Evolutionary conservation across 164 flowering plant species (phyloP).

Genomic region (Pachysandra terminalis): DNA sequence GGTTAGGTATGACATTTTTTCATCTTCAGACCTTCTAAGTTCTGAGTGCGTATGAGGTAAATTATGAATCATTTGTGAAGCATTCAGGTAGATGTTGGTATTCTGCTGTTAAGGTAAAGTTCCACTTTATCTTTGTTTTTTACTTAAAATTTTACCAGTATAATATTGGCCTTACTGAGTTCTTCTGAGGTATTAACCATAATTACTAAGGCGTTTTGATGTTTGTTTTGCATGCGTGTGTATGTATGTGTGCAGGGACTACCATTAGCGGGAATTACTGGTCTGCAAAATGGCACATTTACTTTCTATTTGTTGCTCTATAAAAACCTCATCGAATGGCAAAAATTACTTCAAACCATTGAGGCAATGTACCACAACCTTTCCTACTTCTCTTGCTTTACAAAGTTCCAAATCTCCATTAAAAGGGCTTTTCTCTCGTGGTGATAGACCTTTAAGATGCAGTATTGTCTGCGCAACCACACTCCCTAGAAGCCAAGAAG

Average conservation of each 20-base stretch:
- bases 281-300: constrained; percentile 50
- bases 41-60: background rate
- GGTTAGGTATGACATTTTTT: too few species aligned
- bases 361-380: constrained; percentile 14
- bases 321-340: constrained; percentile 31
- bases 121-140: background rate
- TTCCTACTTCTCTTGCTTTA: constrained; percentile 30
- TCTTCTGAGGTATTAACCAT: background rate
- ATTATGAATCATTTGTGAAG: background rate
- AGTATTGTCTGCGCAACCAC: constrained; percentile 40
- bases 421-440: constrained; percentile 25
- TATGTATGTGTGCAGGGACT: background rate
- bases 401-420: constrained; percentile 22
- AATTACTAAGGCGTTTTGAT: background rate
- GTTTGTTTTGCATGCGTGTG: background rate
- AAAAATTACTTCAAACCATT: constrained; percentile 20
- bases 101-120: background rate
- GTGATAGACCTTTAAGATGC: constrained; percentile 19
- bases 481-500: constrained; percentile 42
- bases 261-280: background rate
- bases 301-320: constrained; percentile 45
- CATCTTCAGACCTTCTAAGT: background rate
- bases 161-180: too few species aligned
- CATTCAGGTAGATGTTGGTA: background rate
- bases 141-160: too few species aligned